These are phyloP conservation scores for Parietaria judaica DNA, from an alignment of 306 rosid species.

Conservation along the genomic window DNA sequence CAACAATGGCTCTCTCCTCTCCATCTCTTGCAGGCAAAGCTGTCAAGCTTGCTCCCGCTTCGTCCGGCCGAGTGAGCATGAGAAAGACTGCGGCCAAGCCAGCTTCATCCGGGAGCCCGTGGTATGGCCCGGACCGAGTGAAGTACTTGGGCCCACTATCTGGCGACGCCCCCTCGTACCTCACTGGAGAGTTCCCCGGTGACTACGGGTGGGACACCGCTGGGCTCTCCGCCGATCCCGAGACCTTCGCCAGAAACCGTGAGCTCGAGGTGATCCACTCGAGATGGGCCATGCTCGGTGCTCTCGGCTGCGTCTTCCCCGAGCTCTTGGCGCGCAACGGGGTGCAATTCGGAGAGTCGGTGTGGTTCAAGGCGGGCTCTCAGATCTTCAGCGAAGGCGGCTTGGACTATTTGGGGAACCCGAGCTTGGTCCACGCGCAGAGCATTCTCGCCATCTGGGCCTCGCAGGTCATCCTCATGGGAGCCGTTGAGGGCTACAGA, in stretches of 20 bases:
- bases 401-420: slow-evolving; percentile 30
- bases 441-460: slow-evolving; percentile 33
- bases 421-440: slow-evolving; percentile 24
- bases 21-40: slow-evolving; percentile 23
- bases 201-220: slow-evolving; percentile 35
- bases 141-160: slow-evolving; percentile 38
- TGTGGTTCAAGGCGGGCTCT: slow-evolving; percentile 35
- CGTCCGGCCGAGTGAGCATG: slow-evolving; percentile 21
- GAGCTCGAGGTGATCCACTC: slow-evolving; percentile 26
- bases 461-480: slow-evolving; percentile 21
- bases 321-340: slow-evolving; percentile 30
- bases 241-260: slow-evolving; percentile 26
- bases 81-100: slow-evolving; percentile 9
- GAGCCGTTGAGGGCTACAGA: slow-evolving; percentile 22
- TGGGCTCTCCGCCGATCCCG: slow-evolving; percentile 32
- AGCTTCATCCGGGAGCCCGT: slow-evolving; percentile 19
- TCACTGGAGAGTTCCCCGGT: slow-evolving; percentile 25
- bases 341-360: slow-evolving; percentile 27
- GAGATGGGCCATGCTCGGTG: slow-evolving; percentile 22
- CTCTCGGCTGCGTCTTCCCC: slow-evolving; percentile 27
- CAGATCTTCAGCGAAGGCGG: slow-evolving; percentile 35
- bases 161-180: slow-evolving; percentile 23
- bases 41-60: slow-evolving; percentile 13
- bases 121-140: slow-evolving; percentile 27
- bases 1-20: slow-evolving; percentile 27